Evolutionary conservation across 805 yeast species (phyloP), one percentile per base, ranked within the genome.

Genomic region (Jamesozyma spencerorum): DNA sequence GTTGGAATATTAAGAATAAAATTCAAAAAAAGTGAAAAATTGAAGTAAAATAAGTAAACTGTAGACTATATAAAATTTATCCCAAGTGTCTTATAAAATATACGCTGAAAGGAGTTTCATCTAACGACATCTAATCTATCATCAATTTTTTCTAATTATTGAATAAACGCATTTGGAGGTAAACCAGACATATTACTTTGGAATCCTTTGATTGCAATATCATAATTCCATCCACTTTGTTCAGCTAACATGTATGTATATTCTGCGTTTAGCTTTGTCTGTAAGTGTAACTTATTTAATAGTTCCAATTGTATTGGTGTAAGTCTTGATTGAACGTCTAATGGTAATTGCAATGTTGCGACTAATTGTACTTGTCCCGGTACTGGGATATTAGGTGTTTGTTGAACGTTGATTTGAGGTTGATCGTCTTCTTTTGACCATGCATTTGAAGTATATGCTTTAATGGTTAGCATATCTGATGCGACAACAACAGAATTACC

Each of bases 191-290:
- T 72, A 28, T 85, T 81, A 49, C 73, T 77, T 49, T 77, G 74
- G 63, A 90, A 90, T 41, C 84, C 79, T 34, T 70, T 70, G 12
- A 76, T 65, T 20, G 95, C 88, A 39, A 66, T 70, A 20, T 75
- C 77, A 50, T 76, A 79, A 59, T 84, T 81, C 88, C 94, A 88
- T 40, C 75, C 72, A 53, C 95, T 85, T 60, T 87, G 95, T 57
- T 86, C 87, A 42, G 87, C 81, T 31, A 92, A 71, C 83, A 88
- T 75, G 20, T 78, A 64, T 0, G 90, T 84, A 58, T 79, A 88
- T 51, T 84, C 83, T n/a, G 83, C 68, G 49, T 74, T 87, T 49
- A 88, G 67, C 37, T 78, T 76, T 0, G 97, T 88, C 47, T 81
- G 85, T 20, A 71, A 58, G 63, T 81, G 75, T 18, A 90, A 63